Percentiles rank a stretch among this genome's conserved stretches.
phyloP scores from a whole-genome alignment of 257 asterid genomes.

The Haberlea rhodopensis region DNA sequence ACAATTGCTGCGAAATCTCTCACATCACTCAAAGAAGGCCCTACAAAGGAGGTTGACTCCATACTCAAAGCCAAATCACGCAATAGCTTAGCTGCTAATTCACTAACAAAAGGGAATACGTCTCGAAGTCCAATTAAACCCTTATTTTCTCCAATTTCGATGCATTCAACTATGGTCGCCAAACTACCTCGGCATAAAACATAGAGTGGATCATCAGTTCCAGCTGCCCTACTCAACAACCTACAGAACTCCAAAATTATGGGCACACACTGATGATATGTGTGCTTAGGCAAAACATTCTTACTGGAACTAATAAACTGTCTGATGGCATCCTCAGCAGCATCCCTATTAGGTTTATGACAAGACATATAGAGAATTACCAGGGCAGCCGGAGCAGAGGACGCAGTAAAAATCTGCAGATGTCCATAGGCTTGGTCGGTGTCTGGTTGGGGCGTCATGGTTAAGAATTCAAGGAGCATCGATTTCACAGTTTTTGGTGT shows the following conservation, averaged over 20 bases:
- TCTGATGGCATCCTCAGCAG: constrained; percentile 58
- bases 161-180: constrained; percentile 42
- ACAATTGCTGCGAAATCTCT: constrained; percentile 55
- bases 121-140: constrained; percentile 44
- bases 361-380: constrained; percentile 73
- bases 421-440: constrained; percentile 39
- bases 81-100: constrained; percentile 53
- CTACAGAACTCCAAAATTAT: constrained; percentile 65
- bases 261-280: constrained; percentile 38
- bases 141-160: constrained; percentile 28
- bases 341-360: constrained; percentile 36
- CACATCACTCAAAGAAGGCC: constrained; percentile 44
- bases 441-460: constrained; percentile 28
- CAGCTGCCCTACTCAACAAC: constrained; percentile 47
- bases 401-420: constrained; percentile 55
- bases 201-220: constrained; percentile 50
- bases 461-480: constrained; percentile 44
- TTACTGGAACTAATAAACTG: constrained; percentile 47
- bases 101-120: constrained; percentile 57
- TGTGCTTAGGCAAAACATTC: constrained; percentile 31
- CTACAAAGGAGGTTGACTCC: constrained; percentile 27
- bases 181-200: constrained; percentile 51
- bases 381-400: constrained; percentile 65
- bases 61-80: constrained; percentile 33
- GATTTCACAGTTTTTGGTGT: constrained; percentile 32